phyloP scores from a whole-genome alignment of 805 yeast species.

The Myxozyma geophila region DNA sequence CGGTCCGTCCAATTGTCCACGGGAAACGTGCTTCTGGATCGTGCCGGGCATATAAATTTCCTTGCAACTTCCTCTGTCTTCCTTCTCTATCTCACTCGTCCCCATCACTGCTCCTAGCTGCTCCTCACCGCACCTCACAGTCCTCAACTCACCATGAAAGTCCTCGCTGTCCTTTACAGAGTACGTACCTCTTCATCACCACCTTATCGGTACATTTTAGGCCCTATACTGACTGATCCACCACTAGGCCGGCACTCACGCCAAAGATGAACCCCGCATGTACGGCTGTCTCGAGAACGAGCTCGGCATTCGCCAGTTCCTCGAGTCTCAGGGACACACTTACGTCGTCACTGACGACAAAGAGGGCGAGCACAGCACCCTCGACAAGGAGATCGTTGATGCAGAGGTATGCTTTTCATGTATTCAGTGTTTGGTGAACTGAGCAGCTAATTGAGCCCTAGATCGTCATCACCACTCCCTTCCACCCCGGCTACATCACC shows the following conservation, averaged over 20 bases:
- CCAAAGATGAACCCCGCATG: conserved; percentile 61
- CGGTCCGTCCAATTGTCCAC: conserved; percentile 4
- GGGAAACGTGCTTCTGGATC: neutral
- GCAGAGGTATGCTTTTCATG: conserved; percentile 57
- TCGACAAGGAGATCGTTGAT: conserved; percentile 69
- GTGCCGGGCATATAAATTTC: neutral
- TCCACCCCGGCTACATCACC: conserved; percentile 78
- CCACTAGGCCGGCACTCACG: conserved; percentile 48
- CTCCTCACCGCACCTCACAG: neutral
- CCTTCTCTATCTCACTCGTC: neutral
- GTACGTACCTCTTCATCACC: conserved; percentile 1
- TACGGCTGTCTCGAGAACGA: conserved; percentile 77
- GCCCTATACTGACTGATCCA: neutral
- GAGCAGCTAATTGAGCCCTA: neutral
- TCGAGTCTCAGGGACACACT: conserved; percentile 69
- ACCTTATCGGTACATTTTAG: neutral
- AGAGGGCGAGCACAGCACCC: conserved; percentile 61
- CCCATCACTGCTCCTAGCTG: neutral
- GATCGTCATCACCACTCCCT: conserved; percentile 77
- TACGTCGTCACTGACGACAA: conserved; percentile 69
- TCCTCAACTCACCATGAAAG: conserved; percentile 25
- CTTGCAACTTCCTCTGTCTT: neutral
- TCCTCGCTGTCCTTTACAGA: conserved; percentile 47
- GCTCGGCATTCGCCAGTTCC: conserved; percentile 67
- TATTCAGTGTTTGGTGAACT: no score